Evolutionary conservation across 352 stramenopile genomes (phyloP).

Genomic region (Ochromonadaceae sp.): DNA sequence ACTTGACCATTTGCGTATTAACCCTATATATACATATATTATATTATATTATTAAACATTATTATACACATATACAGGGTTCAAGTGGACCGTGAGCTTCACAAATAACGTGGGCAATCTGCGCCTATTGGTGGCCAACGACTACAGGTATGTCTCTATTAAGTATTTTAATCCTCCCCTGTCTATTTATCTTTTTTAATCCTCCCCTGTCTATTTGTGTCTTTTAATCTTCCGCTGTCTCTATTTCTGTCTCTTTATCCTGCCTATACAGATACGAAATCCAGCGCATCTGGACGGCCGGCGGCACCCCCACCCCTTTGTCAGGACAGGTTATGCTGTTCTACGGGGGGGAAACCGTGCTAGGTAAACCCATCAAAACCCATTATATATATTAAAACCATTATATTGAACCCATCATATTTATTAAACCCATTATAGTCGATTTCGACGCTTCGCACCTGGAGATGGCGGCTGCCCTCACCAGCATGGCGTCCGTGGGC

Average conservation of each 20-base stretch:
- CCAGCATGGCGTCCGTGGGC: constrained; percentile 61
- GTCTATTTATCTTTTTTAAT: neutral
- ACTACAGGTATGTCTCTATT: constrained; percentile 39
- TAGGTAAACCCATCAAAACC: constrained; percentile 32
- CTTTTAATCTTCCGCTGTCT: neutral
- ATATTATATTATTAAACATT: too few species aligned
- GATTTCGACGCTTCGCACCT: constrained; percentile 60
- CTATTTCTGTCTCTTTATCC: too few species aligned
- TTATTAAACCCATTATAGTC: too few species aligned
- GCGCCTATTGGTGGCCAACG: constrained; percentile 56
- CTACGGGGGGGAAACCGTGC: constrained; percentile 46
- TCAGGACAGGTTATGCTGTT: constrained; percentile 63
- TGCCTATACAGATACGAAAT: constrained; percentile 68
- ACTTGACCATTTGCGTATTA: neutral
- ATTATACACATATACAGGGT: too few species aligned
- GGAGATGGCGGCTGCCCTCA: constrained; percentile 63
- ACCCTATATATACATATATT: constrained; percentile 49
- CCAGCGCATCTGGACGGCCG: constrained; percentile 68
- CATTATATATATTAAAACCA: too few species aligned
- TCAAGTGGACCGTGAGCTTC: constrained; percentile 83
- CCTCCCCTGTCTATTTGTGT: neutral
- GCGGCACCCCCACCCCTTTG: constrained; percentile 76
- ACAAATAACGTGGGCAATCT: constrained; percentile 84
- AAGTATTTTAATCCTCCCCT: neutral
- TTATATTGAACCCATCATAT: too few species aligned